phyloP scores from a whole-genome alignment of 768 basidiomycete genomes.

The Terana coerulea region DNA sequence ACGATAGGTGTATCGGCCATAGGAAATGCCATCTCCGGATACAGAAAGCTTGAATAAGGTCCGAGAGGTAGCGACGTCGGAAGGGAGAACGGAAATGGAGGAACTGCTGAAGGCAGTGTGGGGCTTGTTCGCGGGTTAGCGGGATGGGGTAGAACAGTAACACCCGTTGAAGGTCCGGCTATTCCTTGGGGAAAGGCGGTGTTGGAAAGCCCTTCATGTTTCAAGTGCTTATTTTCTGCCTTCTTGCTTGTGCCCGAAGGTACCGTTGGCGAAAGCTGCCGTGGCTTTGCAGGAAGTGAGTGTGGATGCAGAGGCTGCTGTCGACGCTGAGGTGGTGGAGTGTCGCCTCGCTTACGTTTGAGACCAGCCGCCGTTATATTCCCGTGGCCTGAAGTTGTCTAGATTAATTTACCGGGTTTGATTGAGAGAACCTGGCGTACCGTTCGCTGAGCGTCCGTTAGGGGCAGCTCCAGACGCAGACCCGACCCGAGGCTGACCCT shows the following conservation, averaged over 20 bases:
- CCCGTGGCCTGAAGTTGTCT: too few species aligned
- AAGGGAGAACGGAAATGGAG: neutral
- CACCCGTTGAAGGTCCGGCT: neutral
- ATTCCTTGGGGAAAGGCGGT: neutral
- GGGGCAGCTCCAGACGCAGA: too few species aligned
- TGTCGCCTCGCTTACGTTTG: slow-evolving; percentile 15
- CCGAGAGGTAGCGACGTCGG: neutral
- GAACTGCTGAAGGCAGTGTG: neutral
- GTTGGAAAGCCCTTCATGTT: neutral
- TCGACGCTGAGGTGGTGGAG: neutral
- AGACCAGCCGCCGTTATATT: slow-evolving; percentile 1
- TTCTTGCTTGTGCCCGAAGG: slow-evolving; percentile 9
- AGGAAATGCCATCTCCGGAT: too few species aligned
- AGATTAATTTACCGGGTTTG: too few species aligned
- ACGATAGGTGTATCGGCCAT: too few species aligned
- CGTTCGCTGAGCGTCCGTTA: neutral
- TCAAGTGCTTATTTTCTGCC: slow-evolving; percentile 14
- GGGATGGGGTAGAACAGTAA: neutral
- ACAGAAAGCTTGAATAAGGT: too few species aligned
- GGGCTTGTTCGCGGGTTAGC: neutral
- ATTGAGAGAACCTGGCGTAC: neutral
- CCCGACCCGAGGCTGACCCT: too few species aligned
- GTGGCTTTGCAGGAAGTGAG: neutral
- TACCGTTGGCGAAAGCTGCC: neutral
- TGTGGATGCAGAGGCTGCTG: neutral